Conservation (phyloP, 1,284 basidiomycete species). For the Marasmius tenuissimus region DNA sequence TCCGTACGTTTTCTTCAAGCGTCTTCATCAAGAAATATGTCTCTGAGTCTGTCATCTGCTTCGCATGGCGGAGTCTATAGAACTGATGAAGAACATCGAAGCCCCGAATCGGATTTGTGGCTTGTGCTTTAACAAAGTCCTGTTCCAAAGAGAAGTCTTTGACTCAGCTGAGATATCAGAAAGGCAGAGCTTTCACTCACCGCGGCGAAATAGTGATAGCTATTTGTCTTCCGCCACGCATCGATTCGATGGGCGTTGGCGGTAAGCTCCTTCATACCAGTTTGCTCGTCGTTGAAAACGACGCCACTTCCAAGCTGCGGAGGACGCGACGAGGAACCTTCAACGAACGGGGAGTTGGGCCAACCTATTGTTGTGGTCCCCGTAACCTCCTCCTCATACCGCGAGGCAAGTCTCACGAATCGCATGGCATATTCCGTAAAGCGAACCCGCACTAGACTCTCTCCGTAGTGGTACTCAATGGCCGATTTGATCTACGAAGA, state of each 20-base stretch:
- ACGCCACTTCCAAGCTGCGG: slow-evolving; percentile 65
- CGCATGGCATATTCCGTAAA: slow-evolving; percentile 77
- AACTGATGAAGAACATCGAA: slow-evolving; percentile 80
- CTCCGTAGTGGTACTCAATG: slow-evolving; percentile 76
- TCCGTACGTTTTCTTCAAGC: slow-evolving; percentile 52
- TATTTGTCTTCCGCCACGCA: slow-evolving; percentile 72
- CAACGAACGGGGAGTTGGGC: slow-evolving; percentile 42
- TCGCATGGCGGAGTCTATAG: slow-evolving; percentile 61
- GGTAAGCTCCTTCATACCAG: slow-evolving; percentile 59
- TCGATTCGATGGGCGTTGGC: slow-evolving; percentile 76
- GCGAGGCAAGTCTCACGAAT: slow-evolving; percentile 75
- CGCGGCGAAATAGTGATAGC: slow-evolving; percentile 60
- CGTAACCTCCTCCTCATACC: slow-evolving; percentile 75
- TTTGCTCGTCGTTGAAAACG: slow-evolving; percentile 64
- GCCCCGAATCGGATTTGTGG: slow-evolving; percentile 50
- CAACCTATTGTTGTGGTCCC: slow-evolving; percentile 69
- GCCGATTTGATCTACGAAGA: slow-evolving; percentile 61
- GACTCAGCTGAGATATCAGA: background rate
- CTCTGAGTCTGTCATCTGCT: slow-evolving; percentile 61
- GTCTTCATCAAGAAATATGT: slow-evolving; percentile 64
- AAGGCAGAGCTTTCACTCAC: slow-evolving; percentile 37
- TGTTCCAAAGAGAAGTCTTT: slow-evolving; percentile 24
- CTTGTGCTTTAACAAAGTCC: slow-evolving; percentile 53
- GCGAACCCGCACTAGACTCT: slow-evolving; percentile 73
- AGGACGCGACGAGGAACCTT: slow-evolving; percentile 23